A percentile compares a stretch with the other conserved stretches of the same genome.
Conservation (phyloP, 805 yeast genomes). For the Ogataea sp. region DNA sequence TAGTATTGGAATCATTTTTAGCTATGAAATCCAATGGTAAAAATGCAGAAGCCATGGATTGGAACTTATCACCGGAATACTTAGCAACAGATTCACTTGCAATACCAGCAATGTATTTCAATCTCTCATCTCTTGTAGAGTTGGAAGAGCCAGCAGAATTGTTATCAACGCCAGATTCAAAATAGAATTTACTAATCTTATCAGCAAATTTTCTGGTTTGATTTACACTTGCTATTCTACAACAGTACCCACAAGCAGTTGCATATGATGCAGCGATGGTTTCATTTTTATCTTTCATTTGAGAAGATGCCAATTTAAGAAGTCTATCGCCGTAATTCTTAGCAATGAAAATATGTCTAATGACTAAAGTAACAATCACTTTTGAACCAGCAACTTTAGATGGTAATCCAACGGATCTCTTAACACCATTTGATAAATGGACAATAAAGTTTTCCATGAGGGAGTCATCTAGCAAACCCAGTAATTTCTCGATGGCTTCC, state of each 20-base stretch:
- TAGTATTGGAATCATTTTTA: slow-evolving; percentile 49
- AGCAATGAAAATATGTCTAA: slow-evolving; percentile 39
- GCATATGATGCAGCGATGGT: slow-evolving; percentile 74
- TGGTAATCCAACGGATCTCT: slow-evolving; percentile 78
- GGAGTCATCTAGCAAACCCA: slow-evolving; percentile 48
- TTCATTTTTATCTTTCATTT: slow-evolving; percentile 61
- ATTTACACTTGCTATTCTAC: slow-evolving; percentile 50
- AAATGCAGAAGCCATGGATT: slow-evolving; percentile 50
- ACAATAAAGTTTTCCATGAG: slow-evolving; percentile 41
- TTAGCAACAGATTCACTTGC: slow-evolving; percentile 61
- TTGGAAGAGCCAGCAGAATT: slow-evolving; percentile 13
- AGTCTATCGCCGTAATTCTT: slow-evolving; percentile 54
- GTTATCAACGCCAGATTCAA: slow-evolving; percentile 38
- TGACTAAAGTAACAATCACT: slow-evolving; percentile 56
- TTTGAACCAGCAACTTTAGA: slow-evolving; percentile 82
- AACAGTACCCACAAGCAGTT: slow-evolving; percentile 68
- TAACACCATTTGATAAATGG: slow-evolving; percentile 46
- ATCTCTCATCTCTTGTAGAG: slow-evolving; percentile 23
- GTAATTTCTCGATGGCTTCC: slow-evolving; percentile 71
- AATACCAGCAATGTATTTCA: slow-evolving; percentile 45
- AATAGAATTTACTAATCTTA: slow-evolving; percentile 46
- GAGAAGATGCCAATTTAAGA: slow-evolving; percentile 47
- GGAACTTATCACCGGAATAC: slow-evolving; percentile 62
- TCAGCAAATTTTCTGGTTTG: slow-evolving; percentile 46
- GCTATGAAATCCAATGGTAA: slow-evolving; percentile 79